phyloP scores from a whole-genome alignment of 2,329 filamentous ascomycete species.

The Aulographum hederae region DNA sequence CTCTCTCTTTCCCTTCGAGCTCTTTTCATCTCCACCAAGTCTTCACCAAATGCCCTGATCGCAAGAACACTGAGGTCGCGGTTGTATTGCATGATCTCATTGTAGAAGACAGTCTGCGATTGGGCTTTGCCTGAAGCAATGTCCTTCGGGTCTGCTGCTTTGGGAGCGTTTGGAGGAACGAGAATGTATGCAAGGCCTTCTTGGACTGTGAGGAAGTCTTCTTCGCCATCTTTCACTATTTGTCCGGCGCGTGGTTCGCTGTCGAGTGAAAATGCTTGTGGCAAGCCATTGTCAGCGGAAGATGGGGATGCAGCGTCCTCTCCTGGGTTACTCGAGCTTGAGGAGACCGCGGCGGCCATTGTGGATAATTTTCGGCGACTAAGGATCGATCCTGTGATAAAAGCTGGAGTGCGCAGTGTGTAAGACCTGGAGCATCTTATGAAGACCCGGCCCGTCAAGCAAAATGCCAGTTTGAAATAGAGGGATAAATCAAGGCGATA shows the following conservation, averaged over 20 bases:
- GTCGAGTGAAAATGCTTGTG: conserved; percentile 1
- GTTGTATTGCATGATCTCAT: conserved; percentile 98
- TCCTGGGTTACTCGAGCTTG: too few relatives aligned
- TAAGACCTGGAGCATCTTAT: too few relatives aligned
- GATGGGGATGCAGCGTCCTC: too few relatives aligned
- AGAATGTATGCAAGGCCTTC: conserved; percentile 54
- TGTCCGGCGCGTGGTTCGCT: conserved; percentile 2
- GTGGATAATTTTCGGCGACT: too few relatives aligned
- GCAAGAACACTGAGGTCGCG: conserved; percentile 84
- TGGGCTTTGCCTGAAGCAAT: conserved; percentile 3
- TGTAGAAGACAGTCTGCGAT: conserved; percentile 79
- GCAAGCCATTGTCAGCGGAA: too few relatives aligned
- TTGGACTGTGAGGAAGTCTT: conserved; percentile 40
- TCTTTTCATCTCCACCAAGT: conserved; percentile 23
- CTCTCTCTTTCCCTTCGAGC: conserved; percentile 15
- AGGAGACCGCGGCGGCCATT: too few relatives aligned
- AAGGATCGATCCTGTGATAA: too few relatives aligned
- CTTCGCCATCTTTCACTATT: conserved; percentile 26
- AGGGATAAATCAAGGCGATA: too few relatives aligned
- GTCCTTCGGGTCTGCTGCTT: conserved; percentile 26
- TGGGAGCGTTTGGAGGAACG: conserved; percentile 34
- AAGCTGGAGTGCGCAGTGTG: too few relatives aligned
- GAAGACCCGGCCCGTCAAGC: too few relatives aligned
- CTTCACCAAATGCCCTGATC: conserved; percentile 74
- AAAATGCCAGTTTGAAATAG: too few relatives aligned